A percentile compares a stretch with the other conserved stretches of the same genome.
phyloP scores from a whole-genome alignment of 192 early-diverging fungal species.

The Globomyces pollinis-pini region DNA sequence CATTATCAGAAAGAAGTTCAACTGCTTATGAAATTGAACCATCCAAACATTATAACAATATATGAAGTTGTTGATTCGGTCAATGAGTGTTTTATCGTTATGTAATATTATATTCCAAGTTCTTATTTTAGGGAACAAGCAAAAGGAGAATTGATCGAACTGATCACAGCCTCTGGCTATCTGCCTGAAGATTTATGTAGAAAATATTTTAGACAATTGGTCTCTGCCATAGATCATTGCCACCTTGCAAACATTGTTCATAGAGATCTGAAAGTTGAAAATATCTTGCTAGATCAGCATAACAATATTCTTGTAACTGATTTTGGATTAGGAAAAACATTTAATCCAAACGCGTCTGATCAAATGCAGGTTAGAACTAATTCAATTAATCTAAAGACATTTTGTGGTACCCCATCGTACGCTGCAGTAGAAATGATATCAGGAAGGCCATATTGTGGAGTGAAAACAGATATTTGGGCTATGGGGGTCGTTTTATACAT shows the following conservation, averaged over 20 bases:
- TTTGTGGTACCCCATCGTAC: conserved; percentile 61
- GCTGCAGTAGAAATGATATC: conserved; percentile 56
- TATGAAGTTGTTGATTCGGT: conserved; percentile 57
- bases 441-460: conserved; percentile 52
- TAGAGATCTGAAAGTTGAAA: conserved; percentile 53
- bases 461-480: conserved; percentile 60
- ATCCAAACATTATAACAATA: conserved; percentile 55
- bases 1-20: conserved; percentile 42
- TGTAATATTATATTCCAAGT: conserved; percentile 23
- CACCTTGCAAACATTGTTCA: conserved; percentile 56
- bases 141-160: conserved; percentile 51
- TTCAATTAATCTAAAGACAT: conserved; percentile 32
- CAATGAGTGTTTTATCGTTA: conserved; percentile 57
- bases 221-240: conserved; percentile 58
- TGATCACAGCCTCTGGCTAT: conserved; percentile 40
- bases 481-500: conserved; percentile 60
- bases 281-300: conserved; percentile 43
- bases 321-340: conserved; percentile 49
- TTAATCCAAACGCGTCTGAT: conserved; percentile 16
- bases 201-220: conserved; percentile 49
- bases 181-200: conserved; percentile 46
- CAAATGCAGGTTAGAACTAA: neutral
- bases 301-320: conserved; percentile 17
- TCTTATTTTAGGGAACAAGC: conserved; percentile 47
- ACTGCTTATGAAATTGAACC: conserved; percentile 52